Evolutionary conservation across 1,284 basidiomycete species (phyloP).

Genomic region (Rhodotorula sp.): DNA sequence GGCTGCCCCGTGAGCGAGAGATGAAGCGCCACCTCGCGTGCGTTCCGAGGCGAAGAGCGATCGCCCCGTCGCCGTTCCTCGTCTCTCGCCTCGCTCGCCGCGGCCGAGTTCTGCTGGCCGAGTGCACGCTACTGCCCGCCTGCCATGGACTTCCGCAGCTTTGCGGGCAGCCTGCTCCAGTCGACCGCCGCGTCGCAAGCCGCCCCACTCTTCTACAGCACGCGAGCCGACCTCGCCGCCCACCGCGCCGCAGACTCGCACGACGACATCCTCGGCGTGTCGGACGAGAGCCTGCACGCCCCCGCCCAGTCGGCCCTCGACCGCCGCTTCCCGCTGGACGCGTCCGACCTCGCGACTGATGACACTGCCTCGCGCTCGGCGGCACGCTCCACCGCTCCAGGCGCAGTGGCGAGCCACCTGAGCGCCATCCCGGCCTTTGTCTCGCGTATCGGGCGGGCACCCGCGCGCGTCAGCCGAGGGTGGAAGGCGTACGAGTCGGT

Average conservation of each 20-base stretch:
- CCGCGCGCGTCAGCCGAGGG: background rate
- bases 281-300: background rate
- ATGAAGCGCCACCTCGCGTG: too few species aligned
- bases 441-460: background rate
- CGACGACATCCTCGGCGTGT: slow-evolving; percentile 23
- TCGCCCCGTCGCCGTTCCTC: too few species aligned
- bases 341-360: background rate
- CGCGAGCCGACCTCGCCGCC: background rate
- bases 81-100: background rate
- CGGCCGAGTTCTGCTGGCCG: background rate
- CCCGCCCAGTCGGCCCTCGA: background rate
- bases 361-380: background rate
- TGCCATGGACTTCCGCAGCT: slow-evolving; percentile 26
- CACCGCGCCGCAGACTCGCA: background rate
- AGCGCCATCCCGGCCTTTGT: slow-evolving; percentile 16
- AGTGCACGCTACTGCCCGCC: background rate
- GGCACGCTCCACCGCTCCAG: background rate
- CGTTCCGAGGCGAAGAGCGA: too few species aligned
- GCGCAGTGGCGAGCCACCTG: background rate
- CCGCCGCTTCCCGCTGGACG: background rate
- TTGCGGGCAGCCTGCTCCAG: slow-evolving; percentile 18
- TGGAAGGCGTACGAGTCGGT: slow-evolving; percentile 36
- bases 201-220: slow-evolving; percentile 22
- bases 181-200: background rate
- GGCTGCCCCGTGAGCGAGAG: too few species aligned